These are phyloP conservation scores for Ustilago loliicola DNA, from an alignment of 1,284 basidiomycete genomes.

Conservation along the genomic window DNA sequence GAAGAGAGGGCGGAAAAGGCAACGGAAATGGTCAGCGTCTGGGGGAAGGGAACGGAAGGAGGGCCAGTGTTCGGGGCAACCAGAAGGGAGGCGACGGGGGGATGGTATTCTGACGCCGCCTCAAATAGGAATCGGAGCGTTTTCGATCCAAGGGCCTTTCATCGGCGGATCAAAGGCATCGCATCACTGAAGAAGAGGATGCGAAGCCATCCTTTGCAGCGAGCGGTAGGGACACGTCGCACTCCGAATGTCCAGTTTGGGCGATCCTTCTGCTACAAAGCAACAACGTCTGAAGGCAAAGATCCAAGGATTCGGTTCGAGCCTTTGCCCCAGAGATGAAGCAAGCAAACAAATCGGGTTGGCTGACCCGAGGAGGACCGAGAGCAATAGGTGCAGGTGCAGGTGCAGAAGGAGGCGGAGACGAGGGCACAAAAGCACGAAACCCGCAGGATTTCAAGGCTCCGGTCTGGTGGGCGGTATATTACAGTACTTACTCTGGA, in stretches of 20 bases:
- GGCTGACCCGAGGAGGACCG: not conserved
- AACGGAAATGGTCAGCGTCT: not conserved
- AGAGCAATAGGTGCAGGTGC: not conserved
- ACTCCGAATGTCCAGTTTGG: not conserved
- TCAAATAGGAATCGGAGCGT: not conserved
- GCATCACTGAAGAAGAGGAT: not conserved
- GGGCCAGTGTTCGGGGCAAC: not conserved
- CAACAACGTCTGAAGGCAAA: not conserved
- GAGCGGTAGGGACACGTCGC: not conserved
- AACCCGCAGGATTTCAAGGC: not conserved
- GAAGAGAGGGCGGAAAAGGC: not conserved
- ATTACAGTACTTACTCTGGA: constrained; percentile 18
- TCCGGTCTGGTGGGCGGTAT: not conserved
- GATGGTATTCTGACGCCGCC: not conserved
- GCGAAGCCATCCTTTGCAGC: not conserved
- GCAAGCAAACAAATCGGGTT: not conserved
- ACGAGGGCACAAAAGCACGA: not conserved
- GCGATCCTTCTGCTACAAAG: not conserved
- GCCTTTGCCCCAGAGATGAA: not conserved
- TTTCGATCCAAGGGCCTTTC: not conserved
- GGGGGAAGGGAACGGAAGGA: not conserved
- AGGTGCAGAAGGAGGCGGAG: not conserved
- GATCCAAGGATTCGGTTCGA: not conserved
- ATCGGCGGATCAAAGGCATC: not conserved
- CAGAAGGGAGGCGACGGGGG: not conserved